Percentiles rank a stretch among this genome's conserved stretches.
Conservation (phyloP, 2,329 filamentous ascomycete species). For the Hymenoscyphus occultus region DNA sequence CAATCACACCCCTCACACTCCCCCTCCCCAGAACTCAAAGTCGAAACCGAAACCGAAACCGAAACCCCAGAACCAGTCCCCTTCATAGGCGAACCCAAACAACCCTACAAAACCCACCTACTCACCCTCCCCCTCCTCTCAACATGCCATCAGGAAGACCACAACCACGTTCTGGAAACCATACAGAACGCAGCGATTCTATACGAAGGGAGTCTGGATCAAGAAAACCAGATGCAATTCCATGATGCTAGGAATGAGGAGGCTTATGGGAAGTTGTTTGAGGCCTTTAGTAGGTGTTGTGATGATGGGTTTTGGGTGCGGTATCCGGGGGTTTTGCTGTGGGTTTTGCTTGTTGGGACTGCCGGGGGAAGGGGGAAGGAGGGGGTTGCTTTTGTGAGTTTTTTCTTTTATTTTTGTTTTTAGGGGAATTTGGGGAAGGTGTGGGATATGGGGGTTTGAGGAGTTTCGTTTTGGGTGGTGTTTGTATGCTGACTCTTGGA, state of each 20-base stretch:
- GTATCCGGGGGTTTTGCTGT: conserved; percentile 18
- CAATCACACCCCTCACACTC: too few relatives aligned
- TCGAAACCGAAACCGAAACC: neutral
- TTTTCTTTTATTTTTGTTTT: neutral
- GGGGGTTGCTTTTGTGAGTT: conserved; percentile 15
- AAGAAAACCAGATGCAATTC: neutral
- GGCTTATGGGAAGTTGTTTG: neutral
- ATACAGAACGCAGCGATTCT: neutral
- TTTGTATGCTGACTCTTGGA: neutral
- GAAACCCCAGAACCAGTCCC: conserved; percentile 4
- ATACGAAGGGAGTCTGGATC: neutral
- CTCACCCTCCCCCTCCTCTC: conserved; percentile 19
- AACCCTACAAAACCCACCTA: conserved; percentile 14
- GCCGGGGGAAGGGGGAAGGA: conserved; percentile 15
- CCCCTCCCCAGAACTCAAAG: too few relatives aligned
- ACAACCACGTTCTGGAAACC: conserved; percentile 5
- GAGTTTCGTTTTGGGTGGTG: too few relatives aligned
- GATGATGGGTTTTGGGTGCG: conserved; percentile 18
- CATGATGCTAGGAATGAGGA: neutral
- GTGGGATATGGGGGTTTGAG: too few relatives aligned
- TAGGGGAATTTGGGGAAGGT: neutral
- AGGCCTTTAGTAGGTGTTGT: conserved; percentile 12
- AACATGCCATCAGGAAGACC: conserved; percentile 12
- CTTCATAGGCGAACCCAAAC: conserved; percentile 13
- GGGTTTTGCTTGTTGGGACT: conserved; percentile 19